Base-by-base conservation (phyloP, 1,284 basidiomycete genomes). In the Trichosporon sp. region DNA sequence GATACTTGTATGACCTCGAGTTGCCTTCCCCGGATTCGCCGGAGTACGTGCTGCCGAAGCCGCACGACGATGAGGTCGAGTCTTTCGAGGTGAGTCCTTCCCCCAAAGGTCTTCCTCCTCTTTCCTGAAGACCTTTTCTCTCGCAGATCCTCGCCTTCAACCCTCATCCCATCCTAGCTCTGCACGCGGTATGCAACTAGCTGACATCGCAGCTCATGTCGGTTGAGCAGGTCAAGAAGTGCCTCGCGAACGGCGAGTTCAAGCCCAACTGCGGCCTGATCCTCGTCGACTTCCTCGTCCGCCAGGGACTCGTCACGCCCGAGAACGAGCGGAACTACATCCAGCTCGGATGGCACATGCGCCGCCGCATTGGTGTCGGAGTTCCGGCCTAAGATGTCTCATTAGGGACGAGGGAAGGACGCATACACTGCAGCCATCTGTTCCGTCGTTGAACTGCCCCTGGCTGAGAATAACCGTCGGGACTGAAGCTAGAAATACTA, bases 51-150 rank as follows among this genome's bases (percentile, higher is more conserved):
- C 70, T 75, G 54, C 92, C 93, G 0, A 87, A 86, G 65, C 95
- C 95, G 0, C 86, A 90, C 48, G 96, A 98, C 76, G 94, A 92
- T 38, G 96, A 98, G 81, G 96, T 98, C 4, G 94, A 97, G 79
- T 91, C 88, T 0, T 98, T 98, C 77, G 71, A 74, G 19, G 79
- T 83, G 66, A 71, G 79, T 74, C 14, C 6, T 66, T 61, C 11
- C 16, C 31, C 5, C 3, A 10, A 19, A 66, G 4, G 14, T 46
- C 8, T n/a, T 7, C 16, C 43, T 12, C 16, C 8, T n/a, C 43
- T 46, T n/a, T 14, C 43, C n/a, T 46, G 26, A 26, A 26, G 2
- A 26, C 26, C 26, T 26, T 26, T 26, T 26, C 26, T 26, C 26
- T 26, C 26, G 26, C 26, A 26, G 10, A 12, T 43, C 40, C 40